Conservation (phyloP, 2,329 filamentous ascomycete species). For the Colletotrichum camelliae region DNA sequence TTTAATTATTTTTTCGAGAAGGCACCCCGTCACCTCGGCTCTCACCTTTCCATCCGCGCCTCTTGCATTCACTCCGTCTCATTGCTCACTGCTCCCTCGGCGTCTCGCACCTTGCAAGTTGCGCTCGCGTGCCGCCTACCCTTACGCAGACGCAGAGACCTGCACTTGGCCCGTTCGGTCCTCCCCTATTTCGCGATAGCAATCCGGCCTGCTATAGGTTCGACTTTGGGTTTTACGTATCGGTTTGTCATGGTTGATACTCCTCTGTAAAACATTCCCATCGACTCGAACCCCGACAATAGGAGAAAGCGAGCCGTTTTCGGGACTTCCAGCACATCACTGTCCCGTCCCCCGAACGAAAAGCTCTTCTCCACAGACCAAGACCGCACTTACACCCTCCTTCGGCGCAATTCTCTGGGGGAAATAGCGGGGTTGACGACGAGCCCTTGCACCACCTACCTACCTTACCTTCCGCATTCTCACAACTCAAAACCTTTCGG, state of each 20-base stretch:
- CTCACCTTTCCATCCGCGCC: neutral
- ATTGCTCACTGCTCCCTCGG: neutral
- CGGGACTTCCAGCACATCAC: slow-evolving; percentile 6
- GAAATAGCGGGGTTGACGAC: slow-evolving; percentile 23
- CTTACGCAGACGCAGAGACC: slow-evolving; percentile 3
- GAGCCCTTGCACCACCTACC: slow-evolving; percentile 5
- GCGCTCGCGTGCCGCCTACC: neutral
- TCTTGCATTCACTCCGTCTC: neutral
- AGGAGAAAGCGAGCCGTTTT: slow-evolving; percentile 3
- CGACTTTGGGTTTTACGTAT: slow-evolving; percentile 6
- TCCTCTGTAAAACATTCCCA: slow-evolving; percentile 12
- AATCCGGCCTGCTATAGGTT: slow-evolving; percentile 15
- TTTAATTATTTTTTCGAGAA: slow-evolving; percentile 4
- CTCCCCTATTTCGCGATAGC: slow-evolving; percentile 18
- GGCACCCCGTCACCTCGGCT: slow-evolving; percentile 8
- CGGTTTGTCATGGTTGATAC: slow-evolving; percentile 16
- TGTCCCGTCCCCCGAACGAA: neutral
- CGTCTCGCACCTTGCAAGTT: neutral
- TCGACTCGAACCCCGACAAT: neutral
- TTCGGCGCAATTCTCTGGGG: slow-evolving; percentile 17
- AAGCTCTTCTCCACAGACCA: slow-evolving; percentile 13
- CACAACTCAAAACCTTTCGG: slow-evolving; percentile 2
- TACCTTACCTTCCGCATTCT: neutral
- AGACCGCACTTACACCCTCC: slow-evolving; percentile 21
- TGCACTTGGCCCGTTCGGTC: slow-evolving; percentile 18